Percentiles rank a stretch among this genome's conserved stretches.
Conservation (phyloP, 2,329 filamentous ascomycete species). For the Sarocladium kiliense region DNA sequence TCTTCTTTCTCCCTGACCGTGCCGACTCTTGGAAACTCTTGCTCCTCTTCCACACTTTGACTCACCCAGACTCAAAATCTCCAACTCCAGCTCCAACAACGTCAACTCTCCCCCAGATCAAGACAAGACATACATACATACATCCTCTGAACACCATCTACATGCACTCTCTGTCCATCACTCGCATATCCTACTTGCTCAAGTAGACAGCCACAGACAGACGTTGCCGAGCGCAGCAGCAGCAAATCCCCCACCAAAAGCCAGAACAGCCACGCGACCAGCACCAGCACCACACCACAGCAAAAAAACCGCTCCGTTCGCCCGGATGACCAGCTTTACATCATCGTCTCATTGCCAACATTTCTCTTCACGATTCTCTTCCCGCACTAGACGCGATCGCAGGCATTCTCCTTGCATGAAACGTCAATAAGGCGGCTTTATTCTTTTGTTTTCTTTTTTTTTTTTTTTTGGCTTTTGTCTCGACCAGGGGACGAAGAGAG, state of each 20-base stretch:
- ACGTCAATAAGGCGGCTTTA: background rate
- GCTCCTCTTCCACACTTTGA: background rate
- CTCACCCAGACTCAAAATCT: background rate
- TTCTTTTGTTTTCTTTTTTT: background rate
- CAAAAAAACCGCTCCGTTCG: slow-evolving; percentile 3
- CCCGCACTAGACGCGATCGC: background rate
- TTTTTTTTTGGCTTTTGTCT: background rate
- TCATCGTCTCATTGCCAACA: slow-evolving; percentile 1
- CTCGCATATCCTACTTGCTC: no score
- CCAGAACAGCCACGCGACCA: background rate
- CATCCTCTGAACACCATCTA: no score
- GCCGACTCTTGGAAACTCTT: background rate
- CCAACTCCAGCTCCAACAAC: background rate
- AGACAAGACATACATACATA: no score
- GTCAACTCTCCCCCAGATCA: no score
- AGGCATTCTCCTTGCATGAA: background rate
- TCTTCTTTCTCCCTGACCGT: background rate
- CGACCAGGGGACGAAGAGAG: background rate
- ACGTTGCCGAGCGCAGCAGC: no score
- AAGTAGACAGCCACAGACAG: no score
- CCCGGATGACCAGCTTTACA: slow-evolving; percentile 7
- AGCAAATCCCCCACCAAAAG: background rate
- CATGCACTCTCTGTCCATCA: no score
- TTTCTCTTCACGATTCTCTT: slow-evolving; percentile 4
- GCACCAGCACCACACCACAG: background rate